Evolutionary conservation across 2,329 filamentous ascomycete genomes (phyloP).

Genomic region (Dendrostoma leiphaemia): DNA sequence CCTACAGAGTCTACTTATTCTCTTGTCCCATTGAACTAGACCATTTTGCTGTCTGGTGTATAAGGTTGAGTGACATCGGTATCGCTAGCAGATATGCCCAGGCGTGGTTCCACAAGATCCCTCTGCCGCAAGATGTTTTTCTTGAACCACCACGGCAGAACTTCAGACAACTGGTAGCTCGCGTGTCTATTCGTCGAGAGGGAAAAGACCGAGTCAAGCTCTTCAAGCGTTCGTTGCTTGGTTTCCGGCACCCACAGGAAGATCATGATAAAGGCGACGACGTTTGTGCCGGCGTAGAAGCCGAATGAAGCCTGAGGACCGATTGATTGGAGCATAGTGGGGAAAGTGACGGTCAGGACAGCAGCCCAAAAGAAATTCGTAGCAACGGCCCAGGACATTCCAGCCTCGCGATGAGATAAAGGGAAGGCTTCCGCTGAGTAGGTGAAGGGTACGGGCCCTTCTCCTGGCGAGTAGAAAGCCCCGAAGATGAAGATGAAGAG

Average conservation of each 20-base stretch:
- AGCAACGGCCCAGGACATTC: slow-evolving; percentile 67
- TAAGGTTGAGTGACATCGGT: too few relatives aligned
- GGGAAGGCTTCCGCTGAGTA: slow-evolving; percentile 71
- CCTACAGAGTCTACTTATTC: too few relatives aligned
- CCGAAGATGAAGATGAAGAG: slow-evolving; percentile 33
- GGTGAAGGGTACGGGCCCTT: slow-evolving; percentile 66
- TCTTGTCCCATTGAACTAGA: too few relatives aligned
- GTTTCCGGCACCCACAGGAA: slow-evolving; percentile 57
- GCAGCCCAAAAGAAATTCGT: slow-evolving; percentile 60
- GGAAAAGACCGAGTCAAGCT: slow-evolving; percentile 57
- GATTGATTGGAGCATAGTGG: slow-evolving; percentile 39
- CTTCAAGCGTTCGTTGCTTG: slow-evolving; percentile 48
- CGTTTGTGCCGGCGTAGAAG: slow-evolving; percentile 56
- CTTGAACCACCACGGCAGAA: slow-evolving; percentile 58
- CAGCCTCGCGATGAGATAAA: slow-evolving; percentile 67
- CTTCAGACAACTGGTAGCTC: slow-evolving; percentile 54
- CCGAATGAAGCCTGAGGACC: slow-evolving; percentile 38
- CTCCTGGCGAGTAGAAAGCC: slow-evolving; percentile 36
- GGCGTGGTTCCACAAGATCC: slow-evolving; percentile 24
- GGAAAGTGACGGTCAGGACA: slow-evolving; percentile 61
- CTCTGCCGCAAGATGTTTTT: slow-evolving; percentile 52
- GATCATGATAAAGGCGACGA: slow-evolving; percentile 53
- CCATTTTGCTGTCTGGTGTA: too few relatives aligned
- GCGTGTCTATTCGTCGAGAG: slow-evolving; percentile 58
- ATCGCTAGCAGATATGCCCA: too few relatives aligned